These are phyloP conservation scores for Stromatinia cepivora DNA, from an alignment of 2,329 filamentous ascomycete genomes.

Conservation along the genomic window DNA sequence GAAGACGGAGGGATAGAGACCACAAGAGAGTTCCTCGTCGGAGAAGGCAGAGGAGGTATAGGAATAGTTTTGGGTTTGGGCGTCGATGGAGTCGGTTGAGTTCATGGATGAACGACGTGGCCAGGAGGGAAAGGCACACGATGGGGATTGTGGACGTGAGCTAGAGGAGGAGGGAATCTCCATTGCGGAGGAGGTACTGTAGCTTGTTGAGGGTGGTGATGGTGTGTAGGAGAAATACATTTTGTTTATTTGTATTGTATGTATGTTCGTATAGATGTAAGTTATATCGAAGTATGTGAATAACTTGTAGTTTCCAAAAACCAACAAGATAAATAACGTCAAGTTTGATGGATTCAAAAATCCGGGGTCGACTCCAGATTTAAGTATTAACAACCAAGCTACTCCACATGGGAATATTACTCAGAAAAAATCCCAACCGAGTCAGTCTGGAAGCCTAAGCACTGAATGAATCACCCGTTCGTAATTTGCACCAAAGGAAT, in stretches of 20 bases:
- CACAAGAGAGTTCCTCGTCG: conserved; percentile 51
- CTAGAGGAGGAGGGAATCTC: conserved; percentile 34
- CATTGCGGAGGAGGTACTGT: conserved; percentile 34
- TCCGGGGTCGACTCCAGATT: conserved; percentile 9
- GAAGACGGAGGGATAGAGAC: conserved; percentile 54
- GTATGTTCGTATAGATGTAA: not conserved
- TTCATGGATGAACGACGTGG: conserved; percentile 54
- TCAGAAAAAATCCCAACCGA: conserved; percentile 7
- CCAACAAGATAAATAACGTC: too few relatives aligned
- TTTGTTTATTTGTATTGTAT: not conserved
- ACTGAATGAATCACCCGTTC: conserved; percentile 11
- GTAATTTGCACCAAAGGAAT: conserved; percentile 17
- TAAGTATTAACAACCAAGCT: not conserved
- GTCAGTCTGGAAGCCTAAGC: conserved; percentile 11
- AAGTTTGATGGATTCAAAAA: not conserved
- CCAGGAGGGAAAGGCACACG: conserved; percentile 60
- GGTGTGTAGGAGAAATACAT: conserved; percentile 39
- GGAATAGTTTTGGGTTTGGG: conserved; percentile 27
- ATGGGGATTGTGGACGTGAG: conserved; percentile 34
- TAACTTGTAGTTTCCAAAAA: not conserved
- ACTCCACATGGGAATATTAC: not conserved
- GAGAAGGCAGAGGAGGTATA: conserved; percentile 47
- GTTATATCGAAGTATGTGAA: not conserved
- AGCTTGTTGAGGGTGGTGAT: conserved; percentile 34
- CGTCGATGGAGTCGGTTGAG: conserved; percentile 29